Percentiles rank a stretch among this genome's conserved stretches.
These are phyloP conservation scores for Phyllostachys edulis DNA, from an alignment of 176 grass and related monocot genomes.

Conservation along the genomic window DNA sequence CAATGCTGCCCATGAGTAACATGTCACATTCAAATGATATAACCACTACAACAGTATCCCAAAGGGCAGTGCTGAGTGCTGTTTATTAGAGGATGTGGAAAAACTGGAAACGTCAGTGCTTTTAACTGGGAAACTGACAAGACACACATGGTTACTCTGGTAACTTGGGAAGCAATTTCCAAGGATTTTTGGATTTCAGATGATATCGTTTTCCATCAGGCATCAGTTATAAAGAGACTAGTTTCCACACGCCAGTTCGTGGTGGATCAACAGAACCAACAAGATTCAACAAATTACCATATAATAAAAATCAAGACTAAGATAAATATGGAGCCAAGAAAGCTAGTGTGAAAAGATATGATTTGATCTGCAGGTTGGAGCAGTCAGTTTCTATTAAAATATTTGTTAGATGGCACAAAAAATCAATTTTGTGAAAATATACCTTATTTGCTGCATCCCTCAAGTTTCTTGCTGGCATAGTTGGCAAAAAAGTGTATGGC, in stretches of 20 bases:
- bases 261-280: conserved; percentile 7
- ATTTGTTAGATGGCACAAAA: conserved; percentile 6
- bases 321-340: conserved; percentile 16
- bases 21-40: conserved; percentile 13
- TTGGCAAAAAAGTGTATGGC: conserved; percentile 79
- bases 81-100: conserved; percentile 14
- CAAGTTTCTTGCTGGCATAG: conserved; percentile 72
- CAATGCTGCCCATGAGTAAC: conserved; percentile 1
- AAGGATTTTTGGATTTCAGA: neutral
- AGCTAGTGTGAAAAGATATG: neutral
- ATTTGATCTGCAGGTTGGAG: neutral
- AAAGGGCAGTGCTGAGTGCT: neutral
- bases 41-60: neutral
- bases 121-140: conserved; percentile 14
- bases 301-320: neutral
- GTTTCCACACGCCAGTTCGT: neutral
- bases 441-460: conserved; percentile 73
- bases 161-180: neutral
- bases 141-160: conserved; percentile 12
- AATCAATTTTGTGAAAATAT: conserved; percentile 28
- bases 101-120: conserved; percentile 2
- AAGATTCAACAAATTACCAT: neutral
- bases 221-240: neutral
- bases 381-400: conserved; percentile 8
- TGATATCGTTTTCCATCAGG: conserved; percentile 4